Evolutionary conservation across 345 rosid genomes (phyloP).

Genomic region (Populus ilicifolia): DNA sequence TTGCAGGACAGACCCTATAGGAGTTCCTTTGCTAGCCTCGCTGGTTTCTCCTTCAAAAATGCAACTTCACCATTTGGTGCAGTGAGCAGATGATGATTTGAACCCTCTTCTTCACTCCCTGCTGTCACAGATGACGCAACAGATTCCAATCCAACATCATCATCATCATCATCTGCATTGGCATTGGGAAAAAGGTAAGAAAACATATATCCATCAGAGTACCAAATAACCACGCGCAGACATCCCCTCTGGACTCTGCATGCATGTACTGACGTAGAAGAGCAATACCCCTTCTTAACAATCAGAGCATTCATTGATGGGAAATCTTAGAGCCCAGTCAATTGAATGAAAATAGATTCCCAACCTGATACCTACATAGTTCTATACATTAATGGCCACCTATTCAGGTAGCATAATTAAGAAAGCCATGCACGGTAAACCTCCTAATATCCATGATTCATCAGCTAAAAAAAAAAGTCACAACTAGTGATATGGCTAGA

Average conservation of each 20-base stretch:
- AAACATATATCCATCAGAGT: neutral
- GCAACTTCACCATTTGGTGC: conserved; percentile 56
- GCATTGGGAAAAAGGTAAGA: neutral
- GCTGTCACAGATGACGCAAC: conserved; percentile 44
- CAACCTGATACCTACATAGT: neutral
- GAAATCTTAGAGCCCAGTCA: neutral
- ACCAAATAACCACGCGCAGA: neutral
- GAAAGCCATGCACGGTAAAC: neutral
- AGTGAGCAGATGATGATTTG: conserved; percentile 64
- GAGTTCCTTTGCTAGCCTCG: conserved; percentile 59
- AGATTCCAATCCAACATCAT: conserved; percentile 55
- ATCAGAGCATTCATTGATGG: neutral
- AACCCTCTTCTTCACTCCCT: conserved; percentile 68
- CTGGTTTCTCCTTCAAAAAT: conserved; percentile 61
- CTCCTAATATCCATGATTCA: neutral
- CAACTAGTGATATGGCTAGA: neutral
- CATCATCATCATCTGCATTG: conserved; percentile 21
- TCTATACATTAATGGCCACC: neutral
- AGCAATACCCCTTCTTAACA: neutral
- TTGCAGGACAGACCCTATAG: conserved; percentile 19
- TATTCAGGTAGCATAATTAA: neutral
- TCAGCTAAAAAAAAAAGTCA: neutral
- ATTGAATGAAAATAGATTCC: neutral
- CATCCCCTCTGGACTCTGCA: neutral
- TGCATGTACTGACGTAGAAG: neutral